Conservation (phyloP, 352 stramenopile species). For the Pythium grandisporangium region DNA sequence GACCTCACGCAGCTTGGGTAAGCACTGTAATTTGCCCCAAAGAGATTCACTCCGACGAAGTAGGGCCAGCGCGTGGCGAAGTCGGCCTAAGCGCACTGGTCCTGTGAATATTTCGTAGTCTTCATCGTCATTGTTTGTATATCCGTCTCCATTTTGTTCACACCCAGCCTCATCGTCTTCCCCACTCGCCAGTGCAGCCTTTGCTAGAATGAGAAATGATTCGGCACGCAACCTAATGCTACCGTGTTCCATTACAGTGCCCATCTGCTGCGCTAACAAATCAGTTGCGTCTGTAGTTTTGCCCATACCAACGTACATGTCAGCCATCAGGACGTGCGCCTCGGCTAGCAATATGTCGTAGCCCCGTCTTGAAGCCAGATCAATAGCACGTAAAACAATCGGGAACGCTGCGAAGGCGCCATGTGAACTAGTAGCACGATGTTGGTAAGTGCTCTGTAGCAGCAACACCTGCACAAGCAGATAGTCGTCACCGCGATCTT, state of each 20-base stretch:
- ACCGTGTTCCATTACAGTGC: slow-evolving; percentile 57
- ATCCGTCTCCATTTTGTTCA: background rate
- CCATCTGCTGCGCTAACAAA: slow-evolving; percentile 51
- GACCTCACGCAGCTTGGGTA: slow-evolving; percentile 10
- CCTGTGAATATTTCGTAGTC: too few relatives aligned
- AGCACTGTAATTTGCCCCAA: slow-evolving; percentile 8
- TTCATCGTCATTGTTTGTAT: too few relatives aligned
- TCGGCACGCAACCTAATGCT: slow-evolving; percentile 42
- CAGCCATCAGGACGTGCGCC: slow-evolving; percentile 47
- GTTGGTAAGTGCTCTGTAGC: slow-evolving; percentile 22
- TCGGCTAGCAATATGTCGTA: slow-evolving; percentile 54
- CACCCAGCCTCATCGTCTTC: background rate
- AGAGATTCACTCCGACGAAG: slow-evolving; percentile 10
- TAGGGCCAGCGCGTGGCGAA: slow-evolving; percentile 1
- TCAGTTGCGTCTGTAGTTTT: slow-evolving; percentile 28
- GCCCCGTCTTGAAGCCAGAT: slow-evolving; percentile 33
- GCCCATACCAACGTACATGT: slow-evolving; percentile 55
- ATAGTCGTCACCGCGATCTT: slow-evolving; percentile 26
- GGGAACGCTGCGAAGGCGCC: slow-evolving; percentile 44
- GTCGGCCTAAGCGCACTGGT: too few relatives aligned
- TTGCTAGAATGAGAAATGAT: slow-evolving; percentile 45
- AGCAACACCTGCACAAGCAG: slow-evolving; percentile 46
- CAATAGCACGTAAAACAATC: slow-evolving; percentile 24
- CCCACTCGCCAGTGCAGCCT: slow-evolving; percentile 24
- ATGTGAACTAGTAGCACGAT: slow-evolving; percentile 21